Evolutionary conservation across 208 protist species (phyloP).

Genomic region (Wallacemonas sp.): DNA sequence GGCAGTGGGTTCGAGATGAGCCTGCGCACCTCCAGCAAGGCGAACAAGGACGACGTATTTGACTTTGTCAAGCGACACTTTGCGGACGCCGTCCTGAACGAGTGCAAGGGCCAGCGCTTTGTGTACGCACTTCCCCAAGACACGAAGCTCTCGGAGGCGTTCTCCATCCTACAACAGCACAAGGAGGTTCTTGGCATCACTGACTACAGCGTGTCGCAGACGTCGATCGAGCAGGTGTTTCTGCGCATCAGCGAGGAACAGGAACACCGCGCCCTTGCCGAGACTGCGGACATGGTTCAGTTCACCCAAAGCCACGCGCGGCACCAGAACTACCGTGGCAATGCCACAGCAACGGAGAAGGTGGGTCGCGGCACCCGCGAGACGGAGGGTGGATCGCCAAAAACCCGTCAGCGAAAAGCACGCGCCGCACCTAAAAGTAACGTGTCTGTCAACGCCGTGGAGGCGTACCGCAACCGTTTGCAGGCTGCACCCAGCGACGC

Average conservation of each 20-base stretch:
- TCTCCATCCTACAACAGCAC: slow-evolving; percentile 27
- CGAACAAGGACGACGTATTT: background rate
- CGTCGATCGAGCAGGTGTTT: slow-evolving; percentile 53
- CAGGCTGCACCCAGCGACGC: background rate
- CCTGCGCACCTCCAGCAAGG: slow-evolving; percentile 10
- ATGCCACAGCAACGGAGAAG: slow-evolving; percentile 11
- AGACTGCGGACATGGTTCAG: background rate
- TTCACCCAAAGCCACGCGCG: slow-evolving; percentile 27
- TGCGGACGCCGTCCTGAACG: slow-evolving; percentile 21
- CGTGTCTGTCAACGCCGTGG: slow-evolving; percentile 13
- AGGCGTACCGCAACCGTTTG: slow-evolving; percentile 21
- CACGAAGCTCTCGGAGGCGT: slow-evolving; percentile 27
- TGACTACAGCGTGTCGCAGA: slow-evolving; percentile 55
- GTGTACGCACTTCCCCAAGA: slow-evolving; percentile 28
- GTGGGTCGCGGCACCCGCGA: slow-evolving; percentile 2
- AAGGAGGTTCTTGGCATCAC: slow-evolving; percentile 26
- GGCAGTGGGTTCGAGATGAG: slow-evolving; percentile 33
- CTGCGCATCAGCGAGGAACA: slow-evolving; percentile 35
- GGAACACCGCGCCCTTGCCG: slow-evolving; percentile 15
- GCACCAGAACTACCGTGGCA: slow-evolving; percentile 20
- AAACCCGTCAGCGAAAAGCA: too few relatives aligned
- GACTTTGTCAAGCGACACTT: slow-evolving; percentile 21
- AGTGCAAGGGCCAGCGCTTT: slow-evolving; percentile 30
- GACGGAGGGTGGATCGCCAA: background rate
- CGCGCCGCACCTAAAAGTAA: background rate